Percentiles rank a stretch among this genome's conserved stretches.
These are phyloP conservation scores for Lasiosphaeris hirsuta DNA, from an alignment of 495 filamentous ascomycete species.

Conservation along the genomic window DNA sequence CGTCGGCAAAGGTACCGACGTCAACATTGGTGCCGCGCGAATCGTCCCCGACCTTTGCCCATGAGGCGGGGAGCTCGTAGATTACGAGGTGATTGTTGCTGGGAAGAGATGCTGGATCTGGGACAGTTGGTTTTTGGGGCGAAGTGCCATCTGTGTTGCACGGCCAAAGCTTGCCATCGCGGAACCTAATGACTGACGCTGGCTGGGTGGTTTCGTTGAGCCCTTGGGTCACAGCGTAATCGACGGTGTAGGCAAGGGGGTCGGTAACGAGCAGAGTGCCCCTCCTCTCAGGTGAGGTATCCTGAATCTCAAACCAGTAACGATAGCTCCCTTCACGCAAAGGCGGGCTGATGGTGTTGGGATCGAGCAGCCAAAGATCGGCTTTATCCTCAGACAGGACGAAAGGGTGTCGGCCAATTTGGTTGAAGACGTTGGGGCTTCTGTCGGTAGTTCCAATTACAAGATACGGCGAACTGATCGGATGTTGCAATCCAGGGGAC, in stretches of 20 bases:
- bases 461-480: slow-evolving; percentile 5
- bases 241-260: slow-evolving; percentile 30
- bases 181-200: slow-evolving; percentile 26
- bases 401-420: slow-evolving; percentile 12
- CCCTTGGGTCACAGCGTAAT: slow-evolving; percentile 14
- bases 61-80: slow-evolving; percentile 32
- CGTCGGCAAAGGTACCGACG: slow-evolving; percentile 31
- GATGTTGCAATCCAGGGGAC: slow-evolving; percentile 15
- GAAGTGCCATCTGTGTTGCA: slow-evolving; percentile 29
- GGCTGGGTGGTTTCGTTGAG: slow-evolving; percentile 16
- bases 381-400: slow-evolving; percentile 1
- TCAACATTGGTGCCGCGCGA: slow-evolving; percentile 19
- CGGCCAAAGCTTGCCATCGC: slow-evolving; percentile 26
- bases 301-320: slow-evolving; percentile 29
- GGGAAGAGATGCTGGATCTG: slow-evolving; percentile 21
- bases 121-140: slow-evolving; percentile 4
- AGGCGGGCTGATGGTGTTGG: slow-evolving; percentile 16
- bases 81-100: slow-evolving; percentile 33
- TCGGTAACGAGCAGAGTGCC: slow-evolving; percentile 21
- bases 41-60: slow-evolving; percentile 21
- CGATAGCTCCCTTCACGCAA: slow-evolving; percentile 24
- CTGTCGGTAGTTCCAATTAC: slow-evolving; percentile 17
- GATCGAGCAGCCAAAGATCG: slow-evolving; percentile 27
- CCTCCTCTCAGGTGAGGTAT: slow-evolving; percentile 12
- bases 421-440: slow-evolving; percentile 1